Percentiles rank a stretch among this genome's conserved stretches.
phyloP scores from a whole-genome alignment of 495 filamentous ascomycete genomes.

The Trypethelium eluteriae region DNA sequence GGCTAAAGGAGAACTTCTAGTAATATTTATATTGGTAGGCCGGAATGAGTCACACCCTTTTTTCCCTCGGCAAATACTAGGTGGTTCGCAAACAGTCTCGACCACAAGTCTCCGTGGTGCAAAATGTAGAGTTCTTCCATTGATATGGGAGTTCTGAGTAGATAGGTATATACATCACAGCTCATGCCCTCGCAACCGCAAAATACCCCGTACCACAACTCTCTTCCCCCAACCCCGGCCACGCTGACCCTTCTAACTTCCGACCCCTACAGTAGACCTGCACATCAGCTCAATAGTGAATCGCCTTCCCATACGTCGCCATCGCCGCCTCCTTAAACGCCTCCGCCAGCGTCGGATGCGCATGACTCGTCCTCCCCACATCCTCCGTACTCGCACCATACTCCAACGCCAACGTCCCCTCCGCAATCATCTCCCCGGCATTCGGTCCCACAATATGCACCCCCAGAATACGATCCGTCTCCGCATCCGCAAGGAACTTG shows the following conservation, averaged over 20 bases:
- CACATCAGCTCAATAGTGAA: conserved; percentile 63
- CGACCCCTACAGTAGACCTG: conserved; percentile 16
- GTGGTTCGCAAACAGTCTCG: no score
- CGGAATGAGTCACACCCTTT: no score
- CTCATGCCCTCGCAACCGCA: neutral
- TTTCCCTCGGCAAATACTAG: no score
- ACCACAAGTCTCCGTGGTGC: neutral
- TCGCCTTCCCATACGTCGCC: conserved; percentile 92
- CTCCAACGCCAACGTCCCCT: conserved; percentile 90
- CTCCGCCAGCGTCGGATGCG: conserved; percentile 92
- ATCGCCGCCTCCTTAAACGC: conserved; percentile 99
- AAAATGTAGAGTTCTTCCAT: neutral
- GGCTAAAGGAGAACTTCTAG: no score
- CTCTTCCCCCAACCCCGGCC: no score
- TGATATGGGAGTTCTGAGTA: neutral
- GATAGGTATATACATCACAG: neutral
- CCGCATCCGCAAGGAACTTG: conserved; percentile 93
- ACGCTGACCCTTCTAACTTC: no score
- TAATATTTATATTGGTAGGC: no score
- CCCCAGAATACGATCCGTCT: conserved; percentile 91
- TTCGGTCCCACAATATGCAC: conserved; percentile 94
- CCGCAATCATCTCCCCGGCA: conserved; percentile 98
- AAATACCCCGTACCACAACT: no score
- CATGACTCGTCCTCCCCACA: conserved; percentile 90
- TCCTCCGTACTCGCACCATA: conserved; percentile 95